Percentiles rank a stretch among this genome's conserved stretches.
Conservation (phyloP, 139 green algal genomes). For the Pycnococcus provasolii region DNA sequence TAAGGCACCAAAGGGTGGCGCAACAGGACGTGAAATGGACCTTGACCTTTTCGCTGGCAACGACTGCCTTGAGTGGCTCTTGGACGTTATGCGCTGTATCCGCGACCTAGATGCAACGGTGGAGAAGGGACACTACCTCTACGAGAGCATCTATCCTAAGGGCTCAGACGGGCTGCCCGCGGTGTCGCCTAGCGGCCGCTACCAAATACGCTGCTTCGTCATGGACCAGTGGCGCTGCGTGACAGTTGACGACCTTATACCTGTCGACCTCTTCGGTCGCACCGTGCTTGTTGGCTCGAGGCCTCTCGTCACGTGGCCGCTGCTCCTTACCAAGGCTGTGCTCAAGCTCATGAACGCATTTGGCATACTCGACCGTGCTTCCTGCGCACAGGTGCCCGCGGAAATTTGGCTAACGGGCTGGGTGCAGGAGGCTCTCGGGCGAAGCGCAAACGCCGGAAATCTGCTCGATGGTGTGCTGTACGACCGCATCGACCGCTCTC, state of each 20-base stretch:
- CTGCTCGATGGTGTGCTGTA: slow-evolving; percentile 35
- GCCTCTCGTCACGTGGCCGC: slow-evolving; percentile 62
- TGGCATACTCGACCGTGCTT: slow-evolving; percentile 2
- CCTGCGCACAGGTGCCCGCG: slow-evolving; percentile 36
- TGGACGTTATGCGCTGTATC: background rate
- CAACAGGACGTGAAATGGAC: background rate
- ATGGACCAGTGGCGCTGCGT: slow-evolving; percentile 53
- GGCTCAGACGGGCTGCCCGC: slow-evolving; percentile 42
- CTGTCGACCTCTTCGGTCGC: slow-evolving; percentile 58
- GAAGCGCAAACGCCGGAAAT: slow-evolving; percentile 33
- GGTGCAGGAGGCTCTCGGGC: slow-evolving; percentile 50
- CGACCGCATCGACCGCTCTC: background rate
- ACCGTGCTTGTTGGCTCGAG: slow-evolving; percentile 46
- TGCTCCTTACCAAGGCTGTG: slow-evolving; percentile 63
- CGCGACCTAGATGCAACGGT: slow-evolving; percentile 20
- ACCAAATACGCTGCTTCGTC: slow-evolving; percentile 51
- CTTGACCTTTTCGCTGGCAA: background rate
- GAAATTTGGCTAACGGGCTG: slow-evolving; percentile 62
- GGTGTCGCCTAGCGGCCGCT: slow-evolving; percentile 40
- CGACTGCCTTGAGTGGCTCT: background rate
- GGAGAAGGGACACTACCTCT: slow-evolving; percentile 45
- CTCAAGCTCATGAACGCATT: slow-evolving; percentile 50
- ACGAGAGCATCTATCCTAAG: slow-evolving; percentile 60
- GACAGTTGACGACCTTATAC: slow-evolving; percentile 62
- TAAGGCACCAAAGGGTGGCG: background rate